Base-by-base conservation (phyloP, 176 grass and related monocot species). In the Thinopyrum elongatum region DNA sequence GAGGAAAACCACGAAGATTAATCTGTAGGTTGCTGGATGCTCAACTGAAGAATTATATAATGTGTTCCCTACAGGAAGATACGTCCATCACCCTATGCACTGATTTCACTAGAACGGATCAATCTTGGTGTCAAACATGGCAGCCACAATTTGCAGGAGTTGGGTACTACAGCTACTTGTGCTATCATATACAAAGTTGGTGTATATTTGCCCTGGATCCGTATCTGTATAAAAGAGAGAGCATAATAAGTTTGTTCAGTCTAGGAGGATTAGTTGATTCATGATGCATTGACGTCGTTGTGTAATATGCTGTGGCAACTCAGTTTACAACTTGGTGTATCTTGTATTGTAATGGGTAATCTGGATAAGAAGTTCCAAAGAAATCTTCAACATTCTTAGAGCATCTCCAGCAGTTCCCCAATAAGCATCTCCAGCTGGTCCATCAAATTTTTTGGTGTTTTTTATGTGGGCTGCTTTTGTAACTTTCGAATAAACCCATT, bases 1-100 rank as follows among this genome's bases (percentile, higher is more conserved):
- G 95, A 98, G 87, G 95, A 92, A 31, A 82, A 87, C 34, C 95
- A 98, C 84, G 89, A 95, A 88, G 93, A 95, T 81, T 95, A 89
- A 85, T 46, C 22, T 66, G 26, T 72, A 41, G 64, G 25, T 41
- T 53, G 31, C 22, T 41, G 36, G 41, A 22, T 55, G 49, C 23
- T 69, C 84, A 70, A 64, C 69, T 62, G 60, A 87, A 87, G 81
- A 85, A 61, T 8, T 67, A 69, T 74, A 65, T 73, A 39, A 3
- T n/a, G 80, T 75, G 46, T 53, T 76, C n/a, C 67, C 60, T 67
- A 69, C 61, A 68, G 29, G 74, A 91, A 15, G 44, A 28, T 41
- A n/a, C 75, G 11, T 44, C 42, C 42, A 87, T 57, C 59, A 69
- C 28, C 65, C 13, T 49, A 44, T 57, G 74, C 27, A 44, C 14